Conservation (phyloP, 2,329 filamentous ascomycete species). For the Akanthomyces muscarius region DNA sequence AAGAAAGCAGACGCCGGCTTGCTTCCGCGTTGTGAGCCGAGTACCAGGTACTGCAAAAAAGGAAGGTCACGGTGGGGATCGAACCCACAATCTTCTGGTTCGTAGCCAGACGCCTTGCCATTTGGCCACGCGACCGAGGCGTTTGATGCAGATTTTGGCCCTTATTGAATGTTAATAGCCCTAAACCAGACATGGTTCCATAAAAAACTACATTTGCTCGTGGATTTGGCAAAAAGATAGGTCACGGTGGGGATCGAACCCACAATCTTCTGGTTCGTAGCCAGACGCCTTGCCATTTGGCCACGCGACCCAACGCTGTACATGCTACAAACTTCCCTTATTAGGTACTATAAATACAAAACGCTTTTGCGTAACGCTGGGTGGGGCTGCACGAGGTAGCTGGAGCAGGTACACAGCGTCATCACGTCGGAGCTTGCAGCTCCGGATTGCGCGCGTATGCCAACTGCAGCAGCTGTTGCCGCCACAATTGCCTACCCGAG, state of each 20-base stretch:
- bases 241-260: slow-evolving; percentile 21
- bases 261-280: slow-evolving; percentile 21
- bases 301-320: slow-evolving; percentile 16
- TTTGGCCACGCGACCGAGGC: slow-evolving; percentile 19
- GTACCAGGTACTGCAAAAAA: slow-evolving; percentile 2
- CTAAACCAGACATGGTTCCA: too few species aligned
- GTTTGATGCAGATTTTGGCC: neutral
- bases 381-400: neutral
- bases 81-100: slow-evolving; percentile 21
- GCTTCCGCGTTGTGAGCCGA: too few species aligned
- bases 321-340: neutral
- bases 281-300: slow-evolving; percentile 21
- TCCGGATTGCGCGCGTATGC: neutral
- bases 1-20: neutral
- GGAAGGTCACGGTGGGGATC: slow-evolving; percentile 20
- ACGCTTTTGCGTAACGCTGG: too few species aligned
- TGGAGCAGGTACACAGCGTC: slow-evolving; percentile 1
- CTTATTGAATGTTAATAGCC: neutral
- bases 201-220: too few species aligned
- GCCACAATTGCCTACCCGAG: neutral
- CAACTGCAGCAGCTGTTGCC: slow-evolving; percentile 2
- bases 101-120: slow-evolving; percentile 21
- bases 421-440: slow-evolving; percentile 6
- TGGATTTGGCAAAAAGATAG: slow-evolving; percentile 12
- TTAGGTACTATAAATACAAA: neutral